phyloP scores from a whole-genome alignment of 768 basidiomycete genomes.

The Leccinum arenicola region DNA sequence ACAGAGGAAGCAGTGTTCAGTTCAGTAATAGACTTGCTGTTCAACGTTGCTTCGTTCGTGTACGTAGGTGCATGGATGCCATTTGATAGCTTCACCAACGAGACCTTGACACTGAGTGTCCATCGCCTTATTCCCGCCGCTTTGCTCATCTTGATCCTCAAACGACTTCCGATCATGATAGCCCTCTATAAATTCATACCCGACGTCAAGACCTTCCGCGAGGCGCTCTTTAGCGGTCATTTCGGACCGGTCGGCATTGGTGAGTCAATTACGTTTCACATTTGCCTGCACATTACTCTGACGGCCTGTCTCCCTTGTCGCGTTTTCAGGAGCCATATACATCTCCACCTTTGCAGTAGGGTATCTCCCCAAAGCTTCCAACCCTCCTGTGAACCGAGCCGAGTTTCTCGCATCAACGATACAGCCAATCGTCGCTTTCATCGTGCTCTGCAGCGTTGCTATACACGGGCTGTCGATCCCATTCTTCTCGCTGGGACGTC shows the following conservation, averaged over 20 bases:
- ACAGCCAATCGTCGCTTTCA: slow-evolving; percentile 91
- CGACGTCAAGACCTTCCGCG: slow-evolving; percentile 90
- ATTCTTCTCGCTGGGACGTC: slow-evolving; percentile 85
- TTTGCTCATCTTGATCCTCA: slow-evolving; percentile 75
- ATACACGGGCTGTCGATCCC: slow-evolving; percentile 92
- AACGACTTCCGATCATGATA: slow-evolving; percentile 82
- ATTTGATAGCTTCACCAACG: slow-evolving; percentile 73
- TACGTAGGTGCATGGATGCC: slow-evolving; percentile 99
- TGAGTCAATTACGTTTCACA: slow-evolving; percentile 22
- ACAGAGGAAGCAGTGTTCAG: slow-evolving; percentile 95
- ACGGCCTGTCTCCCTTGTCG: neutral
- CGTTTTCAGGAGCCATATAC: slow-evolving; percentile 73
- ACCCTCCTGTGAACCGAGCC: slow-evolving; percentile 52
- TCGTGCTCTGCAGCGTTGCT: slow-evolving; percentile 89
- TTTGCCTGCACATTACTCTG: neutral
- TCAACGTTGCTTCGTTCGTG: slow-evolving; percentile 94
- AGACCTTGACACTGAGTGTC: slow-evolving; percentile 63
- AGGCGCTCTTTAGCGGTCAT: slow-evolving; percentile 93
- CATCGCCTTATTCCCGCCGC: slow-evolving; percentile 86
- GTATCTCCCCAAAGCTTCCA: slow-evolving; percentile 47
- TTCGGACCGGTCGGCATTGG: slow-evolving; percentile 89
- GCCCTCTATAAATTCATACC: slow-evolving; percentile 90
- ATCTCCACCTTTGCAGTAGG: slow-evolving; percentile 80
- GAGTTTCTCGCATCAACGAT: slow-evolving; percentile 71
- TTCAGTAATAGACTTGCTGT: slow-evolving; percentile 92